Evolutionary conservation across 345 rosid genomes (phyloP), one percentile per base, ranked within the genome.

Genomic region (Mangifera indica): DNA sequence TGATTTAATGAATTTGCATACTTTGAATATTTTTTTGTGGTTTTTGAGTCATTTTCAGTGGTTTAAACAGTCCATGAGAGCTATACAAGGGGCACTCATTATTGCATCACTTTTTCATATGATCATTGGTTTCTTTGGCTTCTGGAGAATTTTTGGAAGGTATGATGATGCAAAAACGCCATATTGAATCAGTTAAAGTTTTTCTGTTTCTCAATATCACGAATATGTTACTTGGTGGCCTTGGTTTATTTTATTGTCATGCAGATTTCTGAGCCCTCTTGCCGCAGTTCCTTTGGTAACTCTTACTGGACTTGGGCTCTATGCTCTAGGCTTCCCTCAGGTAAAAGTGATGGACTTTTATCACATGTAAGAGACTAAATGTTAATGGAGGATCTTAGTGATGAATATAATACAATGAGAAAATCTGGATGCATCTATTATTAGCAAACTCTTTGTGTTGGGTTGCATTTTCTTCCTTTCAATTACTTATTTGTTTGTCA

Each of bases 231-330:
- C 61, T 53, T 42, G n/a, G n/a, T n/a, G n/a, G n/a, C n/a, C n/a
- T n/a, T n/a, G 7, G 20, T 69, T 71, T 40, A 25, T 26, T n/a
- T n/a, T 54, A 7, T 21, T 76, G 60, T 68, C 76, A 37, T 77
- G 80, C 78, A 94, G 97, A 81, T 92, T 81, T 81, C 89, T 92
- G 24, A 80, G 79, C 72, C 98, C 98, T 66, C 87, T 92, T 40
- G 87, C 98, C 9, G 93, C 89, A 32, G 86, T 80, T 78, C 98
- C 98, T 69, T 84, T 90, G 26, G 96, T 90, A 34, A 83, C 85
- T 83, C 97, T 94, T 64, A 91, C 94, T 10, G 98, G 90, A 22
- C 87, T 92, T 29, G 98, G 98, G 69, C 90, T 92, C 4, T 87
- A 81, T 52, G 84, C 79, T 1, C 83, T 44, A 29, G 96, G 95